Conservation (phyloP, 306 rosid genomes). For the Sesbania bispinosa region DNA sequence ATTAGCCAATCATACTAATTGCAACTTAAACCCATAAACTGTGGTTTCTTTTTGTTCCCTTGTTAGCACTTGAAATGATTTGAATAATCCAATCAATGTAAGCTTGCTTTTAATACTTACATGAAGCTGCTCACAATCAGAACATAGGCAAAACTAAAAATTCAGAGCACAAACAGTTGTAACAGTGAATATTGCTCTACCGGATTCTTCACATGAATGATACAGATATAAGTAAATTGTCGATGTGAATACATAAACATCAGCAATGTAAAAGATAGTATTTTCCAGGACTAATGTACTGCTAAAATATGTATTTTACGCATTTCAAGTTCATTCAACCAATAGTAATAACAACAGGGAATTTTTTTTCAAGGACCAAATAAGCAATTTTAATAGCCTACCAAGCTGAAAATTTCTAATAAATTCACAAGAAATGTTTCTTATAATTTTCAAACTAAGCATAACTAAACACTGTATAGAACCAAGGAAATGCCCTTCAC, state of each 20-base stretch:
- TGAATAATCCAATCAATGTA: neutral
- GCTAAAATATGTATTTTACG: neutral
- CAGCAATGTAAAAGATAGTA: neutral
- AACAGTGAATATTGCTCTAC: neutral
- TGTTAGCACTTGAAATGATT: neutral
- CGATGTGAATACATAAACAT: neutral
- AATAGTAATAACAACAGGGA: neutral
- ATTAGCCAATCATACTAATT: slow-evolving; percentile 1
- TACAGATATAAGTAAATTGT: neutral
- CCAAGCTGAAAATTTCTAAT: neutral
- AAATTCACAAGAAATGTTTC: neutral
- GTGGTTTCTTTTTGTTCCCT: neutral
- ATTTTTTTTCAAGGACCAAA: neutral
- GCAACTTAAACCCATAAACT: slow-evolving; percentile 5
- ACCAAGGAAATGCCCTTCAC: neutral
- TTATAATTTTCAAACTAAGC: slow-evolving; percentile 1
- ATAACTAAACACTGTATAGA: neutral
- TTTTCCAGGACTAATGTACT: neutral
- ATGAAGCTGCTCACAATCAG: slow-evolving; percentile 1
- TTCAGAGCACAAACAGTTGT: neutral
- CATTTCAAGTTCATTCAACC: neutral
- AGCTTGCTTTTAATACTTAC: neutral
- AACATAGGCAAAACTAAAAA: neutral
- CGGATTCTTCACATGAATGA: neutral
- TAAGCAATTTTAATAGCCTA: neutral